These are phyloP conservation scores for Aureobasidium vineae DNA, from an alignment of 2,329 filamentous ascomycete genomes.

Conservation along the genomic window DNA sequence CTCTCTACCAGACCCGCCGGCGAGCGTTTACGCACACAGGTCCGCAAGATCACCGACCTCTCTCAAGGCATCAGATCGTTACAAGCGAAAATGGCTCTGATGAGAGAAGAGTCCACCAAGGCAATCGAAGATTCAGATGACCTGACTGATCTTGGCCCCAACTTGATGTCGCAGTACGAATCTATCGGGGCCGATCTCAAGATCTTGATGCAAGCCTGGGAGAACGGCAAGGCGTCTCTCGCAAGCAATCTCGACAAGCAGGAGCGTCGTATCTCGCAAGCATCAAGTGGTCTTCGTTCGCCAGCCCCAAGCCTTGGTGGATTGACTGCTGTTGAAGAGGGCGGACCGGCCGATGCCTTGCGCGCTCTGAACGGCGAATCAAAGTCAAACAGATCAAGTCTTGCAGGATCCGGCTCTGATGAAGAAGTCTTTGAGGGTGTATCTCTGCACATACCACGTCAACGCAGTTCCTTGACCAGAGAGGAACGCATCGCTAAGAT, in stretches of 20 bases:
- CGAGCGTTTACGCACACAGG: slow-evolving; percentile 80
- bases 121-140: slow-evolving; percentile 67
- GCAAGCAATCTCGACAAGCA: slow-evolving; percentile 79
- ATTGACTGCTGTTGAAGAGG: slow-evolving; percentile 56
- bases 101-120: slow-evolving; percentile 84
- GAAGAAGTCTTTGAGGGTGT: slow-evolving; percentile 89
- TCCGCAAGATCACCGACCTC: slow-evolving; percentile 82
- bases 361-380: slow-evolving; percentile 73
- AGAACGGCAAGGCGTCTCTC: slow-evolving; percentile 71
- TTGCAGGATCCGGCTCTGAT: slow-evolving; percentile 49
- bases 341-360: slow-evolving; percentile 64
- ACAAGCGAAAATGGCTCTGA: slow-evolving; percentile 89
- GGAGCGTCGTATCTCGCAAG: slow-evolving; percentile 58
- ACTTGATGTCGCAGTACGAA: slow-evolving; percentile 86
- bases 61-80: slow-evolving; percentile 87
- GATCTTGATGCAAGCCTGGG: slow-evolving; percentile 52
- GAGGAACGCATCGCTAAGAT: slow-evolving; percentile 87
- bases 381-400: slow-evolving; percentile 45
- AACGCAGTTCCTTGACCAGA: slow-evolving; percentile 69
- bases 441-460: slow-evolving; percentile 65
- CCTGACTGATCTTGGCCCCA: slow-evolving; percentile 65
- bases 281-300: slow-evolving; percentile 51
- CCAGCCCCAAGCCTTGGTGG: slow-evolving; percentile 61
- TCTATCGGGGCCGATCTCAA: slow-evolving; percentile 87
- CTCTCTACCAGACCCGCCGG: slow-evolving; percentile 57